These are phyloP conservation scores for Cladosporium phlei DNA, from an alignment of 2,329 filamentous ascomycete genomes.

Conservation along the genomic window DNA sequence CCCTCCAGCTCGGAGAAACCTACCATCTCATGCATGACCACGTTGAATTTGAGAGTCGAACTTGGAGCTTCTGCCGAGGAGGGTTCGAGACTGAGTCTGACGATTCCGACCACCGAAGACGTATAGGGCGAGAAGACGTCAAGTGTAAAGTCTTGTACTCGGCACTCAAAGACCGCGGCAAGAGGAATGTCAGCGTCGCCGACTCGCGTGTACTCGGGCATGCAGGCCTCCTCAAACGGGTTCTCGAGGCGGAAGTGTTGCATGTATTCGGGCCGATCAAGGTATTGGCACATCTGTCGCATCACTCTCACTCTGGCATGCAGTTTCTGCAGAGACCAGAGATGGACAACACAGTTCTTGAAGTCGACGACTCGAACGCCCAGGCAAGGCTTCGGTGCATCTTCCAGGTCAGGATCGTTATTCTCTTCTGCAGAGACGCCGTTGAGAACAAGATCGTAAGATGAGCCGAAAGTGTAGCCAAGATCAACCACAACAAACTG, in stretches of 20 bases:
- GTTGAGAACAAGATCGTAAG: slow-evolving; percentile 93
- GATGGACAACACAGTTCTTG: slow-evolving; percentile 74
- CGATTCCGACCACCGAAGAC: slow-evolving; percentile 80
- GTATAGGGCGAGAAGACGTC: slow-evolving; percentile 93
- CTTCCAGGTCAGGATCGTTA: slow-evolving; percentile 62
- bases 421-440: slow-evolving; percentile 85
- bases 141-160: slow-evolving; percentile 88
- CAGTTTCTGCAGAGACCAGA: slow-evolving; percentile 94
- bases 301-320: slow-evolving; percentile 82
- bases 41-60: slow-evolving; percentile 93
- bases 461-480: slow-evolving; percentile 84
- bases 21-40: slow-evolving; percentile 93
- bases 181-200: slow-evolving; percentile 91
- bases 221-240: slow-evolving; percentile 84
- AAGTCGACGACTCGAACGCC: slow-evolving; percentile 89
- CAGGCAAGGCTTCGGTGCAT: slow-evolving; percentile 81
- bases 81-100: slow-evolving; percentile 86
- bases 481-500: slow-evolving; percentile 89
- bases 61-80: slow-evolving; percentile 88
- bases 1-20: slow-evolving; percentile 95
- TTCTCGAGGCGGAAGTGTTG: slow-evolving; percentile 90
- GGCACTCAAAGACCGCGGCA: slow-evolving; percentile 85
- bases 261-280: slow-evolving; percentile 90
- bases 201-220: slow-evolving; percentile 86
- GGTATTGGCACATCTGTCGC: slow-evolving; percentile 95